Evolutionary conservation across 1,284 basidiomycete genomes (phyloP).

Genomic region (Trichosporon asahii): DNA sequence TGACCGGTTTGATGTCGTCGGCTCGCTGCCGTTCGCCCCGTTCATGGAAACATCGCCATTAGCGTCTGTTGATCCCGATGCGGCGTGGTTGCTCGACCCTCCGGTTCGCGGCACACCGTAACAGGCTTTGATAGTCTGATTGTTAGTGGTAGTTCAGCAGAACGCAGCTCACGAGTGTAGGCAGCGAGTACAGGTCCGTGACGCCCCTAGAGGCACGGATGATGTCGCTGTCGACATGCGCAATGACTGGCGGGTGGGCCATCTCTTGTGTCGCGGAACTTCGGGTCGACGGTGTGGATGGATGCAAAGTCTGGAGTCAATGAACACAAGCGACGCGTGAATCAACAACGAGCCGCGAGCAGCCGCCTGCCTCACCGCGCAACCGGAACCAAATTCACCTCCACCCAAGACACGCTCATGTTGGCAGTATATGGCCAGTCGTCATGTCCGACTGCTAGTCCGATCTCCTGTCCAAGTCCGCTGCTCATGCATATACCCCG

Average conservation of each 20-base stretch:
- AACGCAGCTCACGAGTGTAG: constrained; percentile 32
- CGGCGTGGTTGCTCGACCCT: constrained; percentile 7
- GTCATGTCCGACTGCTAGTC: neutral
- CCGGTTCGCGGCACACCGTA: constrained; percentile 36
- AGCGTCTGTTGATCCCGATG: constrained; percentile 19
- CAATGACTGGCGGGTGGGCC: constrained; percentile 31
- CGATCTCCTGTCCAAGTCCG: neutral
- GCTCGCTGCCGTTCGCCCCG: neutral
- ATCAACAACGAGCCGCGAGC: constrained; percentile 9
- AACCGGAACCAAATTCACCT: constrained; percentile 8
- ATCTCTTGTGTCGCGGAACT: constrained; percentile 4
- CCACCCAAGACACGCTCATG: neutral
- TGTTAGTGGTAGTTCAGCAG: neutral
- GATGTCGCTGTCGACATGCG: constrained; percentile 41
- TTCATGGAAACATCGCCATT: constrained; percentile 22
- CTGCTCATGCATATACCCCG: neutral
- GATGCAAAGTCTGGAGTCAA: neutral
- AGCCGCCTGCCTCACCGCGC: neutral
- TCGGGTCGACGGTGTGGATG: constrained; percentile 1
- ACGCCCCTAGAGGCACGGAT: constrained; percentile 39
- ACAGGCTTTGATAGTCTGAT: constrained; percentile 32
- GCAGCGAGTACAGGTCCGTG: constrained; percentile 37
- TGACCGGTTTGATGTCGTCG: constrained; percentile 50
- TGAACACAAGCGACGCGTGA: neutral
- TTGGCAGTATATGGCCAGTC: neutral